A percentile compares a stretch with the other conserved stretches of the same genome.
These are phyloP conservation scores for Chytriomyces confervae DNA, from an alignment of 192 early-diverging fungal species.

Conservation along the genomic window DNA sequence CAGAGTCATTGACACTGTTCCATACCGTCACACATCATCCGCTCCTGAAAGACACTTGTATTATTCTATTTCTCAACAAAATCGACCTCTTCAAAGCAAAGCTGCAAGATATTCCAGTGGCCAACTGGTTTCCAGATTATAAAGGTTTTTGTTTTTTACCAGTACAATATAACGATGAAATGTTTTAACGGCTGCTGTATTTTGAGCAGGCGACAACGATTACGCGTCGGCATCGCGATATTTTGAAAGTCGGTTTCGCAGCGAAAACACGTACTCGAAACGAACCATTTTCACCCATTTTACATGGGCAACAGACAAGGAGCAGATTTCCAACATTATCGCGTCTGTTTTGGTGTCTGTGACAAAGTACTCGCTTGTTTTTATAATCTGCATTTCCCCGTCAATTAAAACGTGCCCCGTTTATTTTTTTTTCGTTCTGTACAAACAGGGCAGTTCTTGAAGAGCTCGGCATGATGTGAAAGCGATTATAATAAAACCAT, in stretches of 20 bases:
- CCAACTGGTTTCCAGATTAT: conserved; percentile 88
- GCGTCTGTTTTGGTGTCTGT: background rate
- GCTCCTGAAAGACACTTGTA: conserved; percentile 91
- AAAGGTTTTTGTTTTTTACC: conserved; percentile 22
- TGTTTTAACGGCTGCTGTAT: too few relatives aligned
- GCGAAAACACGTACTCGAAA: background rate
- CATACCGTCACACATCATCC: conserved; percentile 90
- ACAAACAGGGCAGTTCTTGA: too few relatives aligned
- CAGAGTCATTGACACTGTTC: conserved; percentile 86
- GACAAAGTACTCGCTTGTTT: background rate
- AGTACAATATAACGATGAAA: too few relatives aligned
- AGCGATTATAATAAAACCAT: too few relatives aligned
- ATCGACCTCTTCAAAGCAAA: conserved; percentile 87
- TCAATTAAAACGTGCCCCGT: too few relatives aligned
- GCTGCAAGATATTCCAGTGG: conserved; percentile 76
- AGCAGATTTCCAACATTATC: background rate
- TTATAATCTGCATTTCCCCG: too few relatives aligned
- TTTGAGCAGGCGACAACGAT: conserved; percentile 44
- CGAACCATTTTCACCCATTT: background rate
- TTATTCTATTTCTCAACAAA: conserved; percentile 94
- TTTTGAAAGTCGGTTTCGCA: conserved; percentile 28
- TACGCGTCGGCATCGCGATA: conserved; percentile 52
- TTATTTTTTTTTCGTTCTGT: too few relatives aligned
- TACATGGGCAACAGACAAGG: conserved; percentile 4
- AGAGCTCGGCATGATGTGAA: too few relatives aligned